phyloP scores from a whole-genome alignment of 1,284 basidiomycete species.

The Exobasidium cylindrosporum region DNA sequence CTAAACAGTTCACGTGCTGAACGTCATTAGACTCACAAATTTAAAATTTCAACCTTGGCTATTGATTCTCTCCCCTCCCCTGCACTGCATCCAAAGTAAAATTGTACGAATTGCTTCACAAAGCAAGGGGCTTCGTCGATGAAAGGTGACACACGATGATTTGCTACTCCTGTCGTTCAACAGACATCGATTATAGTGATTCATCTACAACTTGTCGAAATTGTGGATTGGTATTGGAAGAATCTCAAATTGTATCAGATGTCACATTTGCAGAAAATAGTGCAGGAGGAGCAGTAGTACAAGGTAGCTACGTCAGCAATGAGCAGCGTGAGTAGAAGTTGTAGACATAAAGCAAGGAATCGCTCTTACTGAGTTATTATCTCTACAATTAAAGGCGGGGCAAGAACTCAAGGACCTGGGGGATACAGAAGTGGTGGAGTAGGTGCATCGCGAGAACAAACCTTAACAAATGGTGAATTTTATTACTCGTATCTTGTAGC shows the following conservation, averaged over 20 bases:
- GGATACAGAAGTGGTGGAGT: slow-evolving; percentile 49
- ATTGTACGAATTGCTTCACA: too few species aligned
- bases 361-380: background rate
- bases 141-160: slow-evolving; percentile 31
- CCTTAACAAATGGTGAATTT: slow-evolving; percentile 76
- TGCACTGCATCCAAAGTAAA: too few species aligned
- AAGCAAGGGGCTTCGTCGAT: too few species aligned
- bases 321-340: slow-evolving; percentile 84
- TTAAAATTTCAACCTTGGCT: too few species aligned
- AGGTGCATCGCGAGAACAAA: slow-evolving; percentile 68
- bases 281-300: slow-evolving; percentile 87
- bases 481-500: background rate
- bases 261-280: slow-evolving; percentile 91
- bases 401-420: slow-evolving; percentile 45
- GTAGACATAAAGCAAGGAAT: background rate
- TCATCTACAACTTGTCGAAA: slow-evolving; percentile 45
- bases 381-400: slow-evolving; percentile 32
- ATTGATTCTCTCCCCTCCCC: too few species aligned
- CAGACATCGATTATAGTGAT: slow-evolving; percentile 42
- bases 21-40: too few species aligned
- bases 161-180: slow-evolving; percentile 46
- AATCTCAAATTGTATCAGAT: slow-evolving; percentile 89
- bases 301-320: slow-evolving; percentile 89
- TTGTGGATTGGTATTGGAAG: slow-evolving; percentile 70
- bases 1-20: too few species aligned